Evolutionary conservation across 176 grass and related monocot genomes (phyloP).

Genomic region (Aegilops umbellulata): DNA sequence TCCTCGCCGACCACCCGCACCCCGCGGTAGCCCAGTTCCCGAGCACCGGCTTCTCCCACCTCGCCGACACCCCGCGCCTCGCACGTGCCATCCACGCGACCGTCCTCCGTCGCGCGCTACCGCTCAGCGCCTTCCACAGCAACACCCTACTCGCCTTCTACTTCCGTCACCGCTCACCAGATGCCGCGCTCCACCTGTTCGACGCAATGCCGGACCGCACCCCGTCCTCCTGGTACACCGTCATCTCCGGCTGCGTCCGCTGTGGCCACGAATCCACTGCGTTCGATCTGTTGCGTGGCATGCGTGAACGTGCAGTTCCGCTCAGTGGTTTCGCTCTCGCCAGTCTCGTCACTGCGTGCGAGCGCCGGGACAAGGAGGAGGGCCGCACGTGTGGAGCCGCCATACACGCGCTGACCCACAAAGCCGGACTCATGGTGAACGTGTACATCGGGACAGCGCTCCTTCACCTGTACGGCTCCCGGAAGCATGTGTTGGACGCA

Average conservation of each 20-base stretch:
- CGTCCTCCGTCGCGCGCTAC: slow-evolving; percentile 38
- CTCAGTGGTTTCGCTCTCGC: slow-evolving; percentile 65
- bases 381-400: slow-evolving; percentile 8
- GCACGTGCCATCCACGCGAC: slow-evolving; percentile 49
- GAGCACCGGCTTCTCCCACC: slow-evolving; percentile 45
- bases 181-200: slow-evolving; percentile 54
- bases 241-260: slow-evolving; percentile 56
- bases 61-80: slow-evolving; percentile 32
- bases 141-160: slow-evolving; percentile 74
- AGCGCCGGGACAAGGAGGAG: slow-evolving; percentile 31
- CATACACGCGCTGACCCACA: slow-evolving; percentile 55
- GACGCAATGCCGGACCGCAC: slow-evolving; percentile 59
- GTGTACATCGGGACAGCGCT: slow-evolving; percentile 69
- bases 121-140: slow-evolving; percentile 55
- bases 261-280: slow-evolving; percentile 29
- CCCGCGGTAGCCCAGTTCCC: slow-evolving; percentile 49
- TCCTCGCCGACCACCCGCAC: slow-evolving; percentile 49
- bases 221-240: slow-evolving; percentile 63
- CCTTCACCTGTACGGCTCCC: slow-evolving; percentile 66
- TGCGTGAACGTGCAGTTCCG: slow-evolving; percentile 42
- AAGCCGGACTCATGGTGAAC: slow-evolving; percentile 53
- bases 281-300: slow-evolving; percentile 26
- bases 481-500: slow-evolving; percentile 31
- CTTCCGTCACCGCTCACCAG: slow-evolving; percentile 25
- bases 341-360: slow-evolving; percentile 51